These are phyloP conservation scores for Luffa acutangula DNA, from an alignment of 306 rosid species.

Conservation along the genomic window DNA sequence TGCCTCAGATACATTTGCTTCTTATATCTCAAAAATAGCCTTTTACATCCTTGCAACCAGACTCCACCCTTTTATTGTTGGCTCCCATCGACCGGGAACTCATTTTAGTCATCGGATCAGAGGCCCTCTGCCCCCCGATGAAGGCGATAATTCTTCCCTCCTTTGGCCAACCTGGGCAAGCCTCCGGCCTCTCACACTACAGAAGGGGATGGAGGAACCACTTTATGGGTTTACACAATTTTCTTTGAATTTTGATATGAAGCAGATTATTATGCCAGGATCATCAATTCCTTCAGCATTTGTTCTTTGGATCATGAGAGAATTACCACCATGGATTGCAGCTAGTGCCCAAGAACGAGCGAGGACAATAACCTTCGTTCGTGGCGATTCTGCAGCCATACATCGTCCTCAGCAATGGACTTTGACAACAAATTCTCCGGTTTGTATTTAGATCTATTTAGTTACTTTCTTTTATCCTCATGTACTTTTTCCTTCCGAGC, in stretches of 20 bases:
- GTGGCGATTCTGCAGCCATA: conserved; percentile 30
- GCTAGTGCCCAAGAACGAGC: conserved; percentile 41
- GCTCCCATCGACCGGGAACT: background rate
- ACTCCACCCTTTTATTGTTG: background rate
- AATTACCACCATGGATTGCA: conserved; percentile 47
- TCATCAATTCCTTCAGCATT: conserved; percentile 71
- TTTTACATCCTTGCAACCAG: background rate
- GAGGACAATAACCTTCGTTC: conserved; percentile 46
- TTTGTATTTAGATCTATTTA: background rate
- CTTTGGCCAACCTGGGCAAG: background rate
- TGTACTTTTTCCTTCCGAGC: background rate
- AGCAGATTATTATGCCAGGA: conserved; percentile 40
- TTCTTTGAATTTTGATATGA: conserved; percentile 5
- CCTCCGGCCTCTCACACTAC: background rate
- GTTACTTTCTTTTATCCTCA: background rate
- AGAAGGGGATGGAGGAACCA: background rate
- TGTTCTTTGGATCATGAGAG: conserved; percentile 81
- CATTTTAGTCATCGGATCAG: background rate
- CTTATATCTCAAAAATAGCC: background rate
- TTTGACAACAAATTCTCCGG: conserved; percentile 38
- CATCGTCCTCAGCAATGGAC: conserved; percentile 65
- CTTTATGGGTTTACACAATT: background rate
- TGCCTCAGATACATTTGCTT: background rate
- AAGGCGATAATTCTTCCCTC: background rate
- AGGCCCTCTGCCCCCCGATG: background rate